Percentiles rank a stretch among this genome's conserved stretches.
Evolutionary conservation across 495 filamentous ascomycete genomes (phyloP).

Genomic region (Neurospora cerealis): DNA sequence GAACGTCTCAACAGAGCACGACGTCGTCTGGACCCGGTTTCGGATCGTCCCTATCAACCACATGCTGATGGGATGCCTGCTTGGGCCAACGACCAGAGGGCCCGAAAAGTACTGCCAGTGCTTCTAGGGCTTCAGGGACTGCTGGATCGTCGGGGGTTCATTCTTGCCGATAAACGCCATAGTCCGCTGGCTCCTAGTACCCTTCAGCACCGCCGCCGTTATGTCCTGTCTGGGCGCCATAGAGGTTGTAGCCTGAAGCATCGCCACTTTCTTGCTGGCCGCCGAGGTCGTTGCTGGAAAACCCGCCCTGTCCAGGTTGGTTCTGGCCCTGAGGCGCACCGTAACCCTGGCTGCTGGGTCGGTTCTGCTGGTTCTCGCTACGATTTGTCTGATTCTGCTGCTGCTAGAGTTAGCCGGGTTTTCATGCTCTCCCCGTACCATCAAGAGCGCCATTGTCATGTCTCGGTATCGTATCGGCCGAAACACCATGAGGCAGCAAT

Average conservation of each 20-base stretch:
- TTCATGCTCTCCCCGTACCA: neutral
- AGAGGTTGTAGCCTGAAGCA: constrained; percentile 47
- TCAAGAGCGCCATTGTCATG: neutral
- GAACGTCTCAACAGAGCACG: neutral
- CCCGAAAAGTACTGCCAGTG: neutral
- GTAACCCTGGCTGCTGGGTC: constrained; percentile 63
- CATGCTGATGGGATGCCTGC: neutral
- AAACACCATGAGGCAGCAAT: neutral
- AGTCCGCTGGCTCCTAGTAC: neutral
- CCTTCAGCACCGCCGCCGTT: constrained; percentile 51
- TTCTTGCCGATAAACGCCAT: neutral
- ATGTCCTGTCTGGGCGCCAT: constrained; percentile 56
- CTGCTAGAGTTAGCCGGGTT: constrained; percentile 23
- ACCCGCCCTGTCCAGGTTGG: constrained; percentile 37
- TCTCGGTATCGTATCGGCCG: neutral
- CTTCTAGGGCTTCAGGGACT: neutral
- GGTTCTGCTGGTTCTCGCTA: constrained; percentile 58
- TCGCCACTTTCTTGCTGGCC: constrained; percentile 45
- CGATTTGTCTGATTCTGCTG: constrained; percentile 66
- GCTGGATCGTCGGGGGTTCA: neutral
- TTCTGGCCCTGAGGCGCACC: constrained; percentile 41
- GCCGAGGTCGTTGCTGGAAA: constrained; percentile 46
- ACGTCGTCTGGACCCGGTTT: neutral
- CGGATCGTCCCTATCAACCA: neutral
- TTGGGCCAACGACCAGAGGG: neutral